Base-by-base conservation (phyloP, 257 asterid genomes). In the Agastache rugosa region DNA sequence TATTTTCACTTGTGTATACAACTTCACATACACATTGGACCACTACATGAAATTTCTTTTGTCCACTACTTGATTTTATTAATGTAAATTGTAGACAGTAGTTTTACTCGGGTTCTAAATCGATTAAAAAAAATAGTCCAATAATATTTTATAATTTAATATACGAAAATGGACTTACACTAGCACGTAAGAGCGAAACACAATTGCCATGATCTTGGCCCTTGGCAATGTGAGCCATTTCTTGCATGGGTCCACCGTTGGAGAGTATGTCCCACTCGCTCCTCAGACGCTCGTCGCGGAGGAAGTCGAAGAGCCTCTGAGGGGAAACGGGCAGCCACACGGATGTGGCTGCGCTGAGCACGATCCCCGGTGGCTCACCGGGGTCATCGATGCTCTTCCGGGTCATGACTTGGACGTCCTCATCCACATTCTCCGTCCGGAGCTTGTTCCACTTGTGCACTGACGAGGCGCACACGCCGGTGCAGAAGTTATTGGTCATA, bases 191-290 rank as follows among this genome's bases (percentile, higher is more conserved):
- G 78, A 94, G 96, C 1, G 99, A 92, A 70, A 92, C 97, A 31
- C 93, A 92, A 69, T 92, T 94, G 87, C 93, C 95, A 56, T 82
- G 96, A 66, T 90, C 95, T 78, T 85, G 97, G 20, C 97, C 97
- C 75, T 94, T 94, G 64, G 97, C 97, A 39, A 94, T 89, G 71
- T 87, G 97, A 47, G 95, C 93, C 95, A 94, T 90, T 51, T 94
- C 97, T 71, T 92, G 97, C 99, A 94, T 94, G 11, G 99, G 99
- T 5, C 97, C 99, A 5, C 97, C 97, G 39, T 92, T 90, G 71
- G 99, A 92, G 64, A 92, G 79, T 22, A 94, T 90, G 76, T 94
- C 99, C 99, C 99, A 94, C 82, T 90, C 95, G 68, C 97, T 92
- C 71, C 99, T 82, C 69, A 88, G 74, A 0, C 85, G 90, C 69